Evolutionary conservation across 129 eudicot species (phyloP).

Genomic region (Tagetes patula): DNA sequence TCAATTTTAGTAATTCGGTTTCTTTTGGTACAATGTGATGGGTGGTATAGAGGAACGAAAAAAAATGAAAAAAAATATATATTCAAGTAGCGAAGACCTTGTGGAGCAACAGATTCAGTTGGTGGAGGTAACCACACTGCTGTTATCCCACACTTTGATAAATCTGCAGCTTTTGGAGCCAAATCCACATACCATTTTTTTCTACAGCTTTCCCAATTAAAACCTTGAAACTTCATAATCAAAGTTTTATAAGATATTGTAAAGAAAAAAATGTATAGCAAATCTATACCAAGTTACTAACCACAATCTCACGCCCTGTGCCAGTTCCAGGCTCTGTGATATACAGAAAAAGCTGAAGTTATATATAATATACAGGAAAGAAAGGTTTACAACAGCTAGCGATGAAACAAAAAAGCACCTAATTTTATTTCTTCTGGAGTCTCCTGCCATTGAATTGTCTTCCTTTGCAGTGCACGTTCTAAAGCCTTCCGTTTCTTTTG

Average conservation of each 20-base stretch:
- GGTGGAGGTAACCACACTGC: constrained; percentile 81
- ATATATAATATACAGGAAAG: constrained; percentile 2
- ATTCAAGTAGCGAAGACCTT: constrained; percentile 40
- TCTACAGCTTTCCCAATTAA: constrained; percentile 77
- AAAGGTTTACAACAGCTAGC: neutral
- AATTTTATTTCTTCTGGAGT: constrained; percentile 57
- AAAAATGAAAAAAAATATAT: neutral
- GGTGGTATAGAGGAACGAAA: neutral
- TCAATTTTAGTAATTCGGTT: neutral
- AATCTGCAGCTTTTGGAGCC: constrained; percentile 65
- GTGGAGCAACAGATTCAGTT: constrained; percentile 72
- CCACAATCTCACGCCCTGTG: constrained; percentile 70
- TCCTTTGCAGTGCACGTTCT: constrained; percentile 57
- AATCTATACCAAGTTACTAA: constrained; percentile 28
- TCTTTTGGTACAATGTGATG: neutral
- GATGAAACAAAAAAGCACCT: constrained; percentile 34
- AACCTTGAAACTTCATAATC: constrained; percentile 61
- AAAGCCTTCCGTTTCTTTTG: constrained; percentile 70
- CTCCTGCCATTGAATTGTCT: constrained; percentile 49
- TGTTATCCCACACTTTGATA: constrained; percentile 64
- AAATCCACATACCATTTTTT: constrained; percentile 61
- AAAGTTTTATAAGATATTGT: constrained; percentile 9
- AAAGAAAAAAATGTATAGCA: constrained; percentile 7
- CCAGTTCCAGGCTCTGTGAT: constrained; percentile 68
- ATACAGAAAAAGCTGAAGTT: constrained; percentile 13